These are phyloP conservation scores for Arxiozyma telluris DNA, from an alignment of 1,139 yeast species.

Conservation along the genomic window DNA sequence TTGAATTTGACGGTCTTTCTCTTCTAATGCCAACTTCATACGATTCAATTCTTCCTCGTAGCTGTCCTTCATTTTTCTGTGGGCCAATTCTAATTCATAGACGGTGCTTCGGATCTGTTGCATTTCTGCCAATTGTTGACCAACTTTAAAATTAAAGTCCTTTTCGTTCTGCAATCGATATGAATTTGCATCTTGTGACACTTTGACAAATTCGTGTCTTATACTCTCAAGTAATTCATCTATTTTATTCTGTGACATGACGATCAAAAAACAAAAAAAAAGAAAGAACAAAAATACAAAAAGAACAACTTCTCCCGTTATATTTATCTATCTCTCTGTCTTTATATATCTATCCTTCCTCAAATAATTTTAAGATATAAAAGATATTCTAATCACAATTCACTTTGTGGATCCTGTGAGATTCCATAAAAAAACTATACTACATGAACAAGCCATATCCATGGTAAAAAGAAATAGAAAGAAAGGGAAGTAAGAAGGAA, in stretches of 20 bases:
- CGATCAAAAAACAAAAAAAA: neutral
- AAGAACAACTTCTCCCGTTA: neutral
- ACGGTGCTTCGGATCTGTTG: slow-evolving; percentile 90
- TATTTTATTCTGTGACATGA: slow-evolving; percentile 21
- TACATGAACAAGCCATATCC: too few relatives aligned
- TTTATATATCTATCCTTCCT: too few relatives aligned
- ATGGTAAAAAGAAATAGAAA: too few relatives aligned
- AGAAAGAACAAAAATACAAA: too few relatives aligned
- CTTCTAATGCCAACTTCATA: slow-evolving; percentile 76
- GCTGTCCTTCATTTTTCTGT: slow-evolving; percentile 86
- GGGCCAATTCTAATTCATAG: slow-evolving; percentile 87
- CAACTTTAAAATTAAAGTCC: slow-evolving; percentile 81
- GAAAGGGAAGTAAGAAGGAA: neutral
- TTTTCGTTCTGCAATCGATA: slow-evolving; percentile 79
- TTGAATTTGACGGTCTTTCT: slow-evolving; percentile 51
- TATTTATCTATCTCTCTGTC: neutral
- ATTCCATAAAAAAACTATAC: neutral
- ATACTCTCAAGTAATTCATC: slow-evolving; percentile 81
- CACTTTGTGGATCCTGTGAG: neutral
- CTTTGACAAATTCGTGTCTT: slow-evolving; percentile 81
- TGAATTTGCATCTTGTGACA: slow-evolving; percentile 75
- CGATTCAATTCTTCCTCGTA: slow-evolving; percentile 87
- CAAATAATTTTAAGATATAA: too few relatives aligned
- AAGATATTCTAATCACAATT: neutral
- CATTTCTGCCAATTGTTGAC: slow-evolving; percentile 88